A percentile compares a stretch with the other conserved stretches of the same genome.
phyloP scores from a whole-genome alignment of 345 rosid genomes.

The Lepidium sativum region DNA sequence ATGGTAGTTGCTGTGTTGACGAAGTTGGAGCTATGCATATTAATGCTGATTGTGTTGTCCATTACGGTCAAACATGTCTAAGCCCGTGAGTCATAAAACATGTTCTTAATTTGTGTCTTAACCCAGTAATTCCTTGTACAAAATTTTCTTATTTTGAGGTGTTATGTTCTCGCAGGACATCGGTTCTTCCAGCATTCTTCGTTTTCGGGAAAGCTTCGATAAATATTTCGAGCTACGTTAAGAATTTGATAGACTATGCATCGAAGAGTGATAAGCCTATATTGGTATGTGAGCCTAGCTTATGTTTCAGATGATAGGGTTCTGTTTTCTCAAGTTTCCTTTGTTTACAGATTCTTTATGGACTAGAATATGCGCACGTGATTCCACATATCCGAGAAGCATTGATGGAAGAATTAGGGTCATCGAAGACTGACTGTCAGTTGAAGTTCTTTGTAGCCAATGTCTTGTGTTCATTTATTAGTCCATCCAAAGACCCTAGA shows the following conservation, averaged over 20 bases:
- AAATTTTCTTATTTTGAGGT: neutral
- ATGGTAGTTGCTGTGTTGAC: constrained; percentile 87
- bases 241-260: constrained; percentile 34
- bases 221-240: constrained; percentile 33
- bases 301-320: neutral
- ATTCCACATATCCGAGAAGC: constrained; percentile 45
- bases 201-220: constrained; percentile 75
- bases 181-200: constrained; percentile 72
- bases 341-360: constrained; percentile 67
- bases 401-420: constrained; percentile 26
- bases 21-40: constrained; percentile 84
- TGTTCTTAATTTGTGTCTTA: neutral
- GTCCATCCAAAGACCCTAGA: constrained; percentile 38
- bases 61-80: constrained; percentile 89
- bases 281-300: constrained; percentile 39
- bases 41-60: constrained; percentile 71
- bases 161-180: constrained; percentile 43
- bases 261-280: constrained; percentile 39
- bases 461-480: constrained; percentile 42
- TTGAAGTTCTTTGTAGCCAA: constrained; percentile 40
- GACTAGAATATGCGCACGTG: constrained; percentile 72
- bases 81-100: constrained; percentile 58
- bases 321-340: neutral
- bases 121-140: neutral
- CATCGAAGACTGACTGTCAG: constrained; percentile 13